Evolutionary conservation across 1,284 basidiomycete genomes (phyloP).

Genomic region (Schizopora paradoxa): DNA sequence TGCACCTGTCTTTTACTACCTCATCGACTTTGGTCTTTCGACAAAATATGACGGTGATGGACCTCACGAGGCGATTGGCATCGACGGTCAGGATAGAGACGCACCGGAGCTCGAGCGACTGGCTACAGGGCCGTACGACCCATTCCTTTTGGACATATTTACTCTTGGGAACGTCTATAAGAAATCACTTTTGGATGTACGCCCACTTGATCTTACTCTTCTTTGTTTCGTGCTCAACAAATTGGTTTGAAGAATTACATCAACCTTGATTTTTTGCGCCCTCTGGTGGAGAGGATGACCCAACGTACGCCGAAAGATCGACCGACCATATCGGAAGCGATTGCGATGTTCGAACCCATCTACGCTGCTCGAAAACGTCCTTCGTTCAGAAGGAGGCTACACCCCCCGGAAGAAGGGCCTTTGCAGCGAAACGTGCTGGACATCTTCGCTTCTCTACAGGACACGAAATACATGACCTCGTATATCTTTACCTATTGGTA

Average conservation of each 20-base stretch:
- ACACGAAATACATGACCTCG: too few species aligned
- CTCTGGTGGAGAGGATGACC: conserved; percentile 14
- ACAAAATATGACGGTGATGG: not conserved
- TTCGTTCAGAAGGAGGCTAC: too few species aligned
- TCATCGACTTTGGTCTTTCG: conserved; percentile 18
- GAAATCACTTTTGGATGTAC: not conserved
- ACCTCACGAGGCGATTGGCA: not conserved
- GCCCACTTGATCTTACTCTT: conserved; percentile 4
- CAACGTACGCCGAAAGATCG: conserved; percentile 1
- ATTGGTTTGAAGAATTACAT: conserved; percentile 8
- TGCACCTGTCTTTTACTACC: conserved; percentile 16
- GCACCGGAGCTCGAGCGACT: not conserved
- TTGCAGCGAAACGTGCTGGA: too few species aligned
- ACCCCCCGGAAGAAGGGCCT: too few species aligned
- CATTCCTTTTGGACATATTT: conserved; percentile 13
- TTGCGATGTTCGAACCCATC: conserved; percentile 1
- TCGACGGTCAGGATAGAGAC: not conserved
- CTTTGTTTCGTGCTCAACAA: conserved; percentile 2
- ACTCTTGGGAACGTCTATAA: conserved; percentile 13
- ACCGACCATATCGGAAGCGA: not conserved
- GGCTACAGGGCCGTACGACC: conserved; percentile 1
- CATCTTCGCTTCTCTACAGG: too few species aligned
- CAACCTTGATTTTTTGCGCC: conserved; percentile 12
- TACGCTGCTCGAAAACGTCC: too few species aligned
- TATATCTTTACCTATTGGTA: too few species aligned